Base-by-base conservation (phyloP, 352 stramenopile genomes). In the Globisporangium paddicum region DNA sequence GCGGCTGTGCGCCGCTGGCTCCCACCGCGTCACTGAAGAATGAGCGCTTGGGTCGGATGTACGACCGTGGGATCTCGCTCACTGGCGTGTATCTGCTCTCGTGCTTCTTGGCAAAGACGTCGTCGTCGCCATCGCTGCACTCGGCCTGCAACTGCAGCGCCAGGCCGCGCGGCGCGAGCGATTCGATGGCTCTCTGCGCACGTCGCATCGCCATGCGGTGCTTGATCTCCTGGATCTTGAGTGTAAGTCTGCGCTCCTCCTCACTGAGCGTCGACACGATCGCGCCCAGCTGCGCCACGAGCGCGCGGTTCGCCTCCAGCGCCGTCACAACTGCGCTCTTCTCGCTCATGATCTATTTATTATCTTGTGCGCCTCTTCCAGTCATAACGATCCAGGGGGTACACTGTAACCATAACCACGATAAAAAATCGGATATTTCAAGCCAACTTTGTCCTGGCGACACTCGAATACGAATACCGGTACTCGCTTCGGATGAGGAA, bases 1-100 rank as follows among this genome's bases (percentile, higher is more conserved):
- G 58, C 55, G 57, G 60, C 41, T 38, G 18, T 4, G 58, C 44
- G 3, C 14, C 44, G 37, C 18, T 64, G 6, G 14, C 19, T 19
- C 61, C 66, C 11, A 40, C 58, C n/a, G 71, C 63, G 64, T 90
- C 77, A 16, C 71, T 66, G 52, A 89, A 91, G 61, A 88, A 89
- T 9, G 79, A 91, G 30, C 59, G 41, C 34, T 77, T 71, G 34
- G 63, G 71, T 0, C 79, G 81, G 47, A 90, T 87, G 53, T 71
- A 87, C 1, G 79, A 89, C 46, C 75, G 78, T 42, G 73, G 67
- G 14, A 71, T 54, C 5, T 71, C 72, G 1, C 65, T 68, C 13
- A 70, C 42, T 35, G 35, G 58, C 41, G 72, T 69, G 58, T 79
- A 86, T 19, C 60, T 52, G 26, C 50, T 75, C 55, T 77, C 68